A percentile compares a stretch with the other conserved stretches of the same genome.
These are phyloP conservation scores for Chlamydomonas sp. DNA, from an alignment of 139 green algal genomes.

Conservation along the genomic window DNA sequence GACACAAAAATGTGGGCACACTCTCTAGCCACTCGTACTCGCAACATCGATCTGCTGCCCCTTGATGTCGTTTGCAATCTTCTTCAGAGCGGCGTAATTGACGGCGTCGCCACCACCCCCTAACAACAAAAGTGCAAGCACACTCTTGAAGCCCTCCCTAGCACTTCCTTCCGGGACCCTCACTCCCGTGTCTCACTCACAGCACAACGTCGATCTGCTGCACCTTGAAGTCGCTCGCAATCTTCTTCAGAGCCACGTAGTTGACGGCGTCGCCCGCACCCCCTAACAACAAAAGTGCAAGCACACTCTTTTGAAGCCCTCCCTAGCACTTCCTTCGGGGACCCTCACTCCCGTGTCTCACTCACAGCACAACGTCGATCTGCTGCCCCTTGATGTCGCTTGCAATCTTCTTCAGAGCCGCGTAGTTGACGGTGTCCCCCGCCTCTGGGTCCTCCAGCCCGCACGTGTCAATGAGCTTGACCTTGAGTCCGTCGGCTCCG, in stretches of 20 bases:
- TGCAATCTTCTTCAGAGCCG: not conserved
- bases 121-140: too few relatives aligned
- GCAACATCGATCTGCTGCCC: conserved; percentile 41
- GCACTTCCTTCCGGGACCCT: too few relatives aligned
- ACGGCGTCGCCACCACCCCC: too few relatives aligned
- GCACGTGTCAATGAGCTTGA: conserved; percentile 56
- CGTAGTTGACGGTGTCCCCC: conserved; percentile 44
- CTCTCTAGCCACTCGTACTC: not conserved
- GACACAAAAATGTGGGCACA: too few relatives aligned
- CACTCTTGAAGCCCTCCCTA: too few relatives aligned
- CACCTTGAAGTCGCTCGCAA: conserved; percentile 40
- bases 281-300: too few relatives aligned
- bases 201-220: conserved; percentile 46
- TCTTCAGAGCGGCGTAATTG: conserved; percentile 37
- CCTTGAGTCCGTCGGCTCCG: conserved; percentile 27
- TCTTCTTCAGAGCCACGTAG: conserved; percentile 39
- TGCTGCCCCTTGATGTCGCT: conserved; percentile 36
- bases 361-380: conserved; percentile 50
- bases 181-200: not conserved
- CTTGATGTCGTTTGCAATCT: conserved; percentile 43
- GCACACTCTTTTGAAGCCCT: too few relatives aligned
- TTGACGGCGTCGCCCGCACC: too few relatives aligned
- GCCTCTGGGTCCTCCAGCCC: conserved; percentile 50
- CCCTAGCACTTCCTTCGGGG: too few relatives aligned
- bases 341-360: conserved; percentile 8